Evolutionary conservation across 2,329 filamentous ascomycete genomes (phyloP), one percentile per base, ranked within the genome.

Genomic region (Diaporthe humulicola): DNA sequence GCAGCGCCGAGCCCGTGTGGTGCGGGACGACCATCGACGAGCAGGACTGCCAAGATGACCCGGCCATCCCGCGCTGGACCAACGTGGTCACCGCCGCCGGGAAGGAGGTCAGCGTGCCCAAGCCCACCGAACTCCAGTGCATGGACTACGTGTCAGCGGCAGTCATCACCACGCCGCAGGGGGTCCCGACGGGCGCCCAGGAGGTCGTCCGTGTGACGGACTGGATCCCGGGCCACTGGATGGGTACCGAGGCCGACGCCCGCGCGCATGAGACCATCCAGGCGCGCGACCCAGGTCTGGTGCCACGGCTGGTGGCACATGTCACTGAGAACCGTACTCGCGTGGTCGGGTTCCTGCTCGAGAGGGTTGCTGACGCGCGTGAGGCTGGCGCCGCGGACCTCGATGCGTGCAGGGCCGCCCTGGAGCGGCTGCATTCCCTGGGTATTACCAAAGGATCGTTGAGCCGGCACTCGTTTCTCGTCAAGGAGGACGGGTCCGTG

Each of bases 361-460:
- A 73, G 71, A 52, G 61, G 19, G 10, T 73, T 10, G 19, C 25
- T 2, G 71, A 8, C 4, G 61, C 61, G 33, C 50, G 71, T 28
- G 71, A 73, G 71, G 71, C 71, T 9, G 61, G 61, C 15, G 1
- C 52, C 14, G 50, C 61, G 12, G 71, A 73, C 40, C 22, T 73
- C 52, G 48, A 42, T 15, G 50, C 30, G 10, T 73, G 71, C 25
- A 69, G 28, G 40, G 38, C 52, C 1, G 36, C 40, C 7, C 30
- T 73, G n/a, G 15, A 15, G 45, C 71, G 71, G 10, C 50, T 73
- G 14, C 61, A 73, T 15, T 50, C 60, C 6, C 61, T 73, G 7
- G 71, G 71, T 12, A 58, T 73, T 22, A 19, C 28, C n/a, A 38
- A 57, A 22, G 61, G 36, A n/a, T 4, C 6, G 4, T 36, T 73